A percentile compares a stretch with the other conserved stretches of the same genome.
Evolutionary conservation across 345 rosid species (phyloP).

Genomic region (Eucalyptus albens): DNA sequence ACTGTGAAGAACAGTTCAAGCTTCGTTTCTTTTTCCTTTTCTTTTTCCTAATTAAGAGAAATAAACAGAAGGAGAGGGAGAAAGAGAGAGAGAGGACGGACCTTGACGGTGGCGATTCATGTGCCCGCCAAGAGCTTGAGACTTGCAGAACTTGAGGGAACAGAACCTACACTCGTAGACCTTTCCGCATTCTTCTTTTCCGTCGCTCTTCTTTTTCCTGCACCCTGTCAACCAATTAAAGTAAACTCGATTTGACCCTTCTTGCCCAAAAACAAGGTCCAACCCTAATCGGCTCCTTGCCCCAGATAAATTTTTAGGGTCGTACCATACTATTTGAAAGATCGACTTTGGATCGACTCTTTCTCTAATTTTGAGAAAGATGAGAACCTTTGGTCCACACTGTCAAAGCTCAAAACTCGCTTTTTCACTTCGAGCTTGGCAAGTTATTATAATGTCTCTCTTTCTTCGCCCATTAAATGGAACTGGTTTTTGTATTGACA

Average conservation of each 20-base stretch:
- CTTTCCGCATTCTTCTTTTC: conserved; percentile 72
- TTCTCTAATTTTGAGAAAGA: not conserved
- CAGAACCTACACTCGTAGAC: conserved; percentile 98
- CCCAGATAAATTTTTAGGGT: not conserved
- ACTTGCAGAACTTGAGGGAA: conserved; percentile 99
- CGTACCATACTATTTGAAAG: not conserved
- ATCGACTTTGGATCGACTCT: not conserved
- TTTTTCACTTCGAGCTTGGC: not conserved
- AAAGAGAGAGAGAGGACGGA: not conserved
- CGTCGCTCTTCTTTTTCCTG: conserved; percentile 56
- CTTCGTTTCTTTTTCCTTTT: not conserved
- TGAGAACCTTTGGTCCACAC: not conserved
- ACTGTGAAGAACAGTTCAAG: not conserved
- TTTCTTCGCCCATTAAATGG: not conserved
- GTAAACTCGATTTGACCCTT: conserved; percentile 25
- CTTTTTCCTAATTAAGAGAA: not conserved
- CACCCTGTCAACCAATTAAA: conserved; percentile 15
- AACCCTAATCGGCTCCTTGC: conserved; percentile 9
- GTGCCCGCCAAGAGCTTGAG: conserved; percentile 99
- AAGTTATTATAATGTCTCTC: not conserved
- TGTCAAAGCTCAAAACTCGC: not conserved
- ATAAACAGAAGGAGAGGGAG: not conserved
- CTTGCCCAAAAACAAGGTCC: conserved; percentile 2
- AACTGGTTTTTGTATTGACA: not conserved
- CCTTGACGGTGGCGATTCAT: conserved; percentile 99